phyloP scores from a whole-genome alignment of 2,329 filamentous ascomycete genomes.

The Volutella citrinella region DNA sequence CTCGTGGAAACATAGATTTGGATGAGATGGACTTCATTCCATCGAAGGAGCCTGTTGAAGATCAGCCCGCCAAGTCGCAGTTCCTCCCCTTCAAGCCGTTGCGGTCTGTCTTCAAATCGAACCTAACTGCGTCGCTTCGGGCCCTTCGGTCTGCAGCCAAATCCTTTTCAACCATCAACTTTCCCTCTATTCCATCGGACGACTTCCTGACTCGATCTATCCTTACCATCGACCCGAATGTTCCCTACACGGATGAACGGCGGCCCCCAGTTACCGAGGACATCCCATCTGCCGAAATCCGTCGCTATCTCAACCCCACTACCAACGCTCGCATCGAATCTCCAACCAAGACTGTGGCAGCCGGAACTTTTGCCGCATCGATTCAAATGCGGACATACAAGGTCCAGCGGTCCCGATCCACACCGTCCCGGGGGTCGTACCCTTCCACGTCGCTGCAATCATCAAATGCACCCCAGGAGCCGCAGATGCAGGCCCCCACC shows the following conservation, averaged over 20 bases:
- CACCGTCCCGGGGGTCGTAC: conserved; percentile 30
- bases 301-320: conserved; percentile 66
- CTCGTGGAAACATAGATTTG: conserved; percentile 23
- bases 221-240: conserved; percentile 62
- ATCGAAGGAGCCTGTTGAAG: conserved; percentile 36
- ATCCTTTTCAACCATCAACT: conserved; percentile 60
- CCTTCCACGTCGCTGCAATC: conserved; percentile 30
- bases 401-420: conserved; percentile 47
- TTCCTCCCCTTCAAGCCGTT: conserved; percentile 46
- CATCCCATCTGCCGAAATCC: conserved; percentile 62
- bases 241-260: conserved; percentile 66
- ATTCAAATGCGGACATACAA: conserved; percentile 73
- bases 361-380: conserved; percentile 57
- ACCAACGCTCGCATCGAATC: conserved; percentile 36
- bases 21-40: conserved; percentile 49
- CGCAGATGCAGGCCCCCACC: conserved; percentile 30
- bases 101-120: conserved; percentile 63
- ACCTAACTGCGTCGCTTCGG: conserved; percentile 63
- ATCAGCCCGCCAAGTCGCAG: conserved; percentile 31
- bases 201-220: conserved; percentile 67
- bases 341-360: conserved; percentile 24
- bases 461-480: conserved; percentile 26
- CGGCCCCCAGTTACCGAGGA: conserved; percentile 61
- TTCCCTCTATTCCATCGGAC: conserved; percentile 62
- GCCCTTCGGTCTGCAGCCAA: conserved; percentile 62